Conservation (phyloP, 169 alveolate species). For the Perkinsus marinus region DNA sequence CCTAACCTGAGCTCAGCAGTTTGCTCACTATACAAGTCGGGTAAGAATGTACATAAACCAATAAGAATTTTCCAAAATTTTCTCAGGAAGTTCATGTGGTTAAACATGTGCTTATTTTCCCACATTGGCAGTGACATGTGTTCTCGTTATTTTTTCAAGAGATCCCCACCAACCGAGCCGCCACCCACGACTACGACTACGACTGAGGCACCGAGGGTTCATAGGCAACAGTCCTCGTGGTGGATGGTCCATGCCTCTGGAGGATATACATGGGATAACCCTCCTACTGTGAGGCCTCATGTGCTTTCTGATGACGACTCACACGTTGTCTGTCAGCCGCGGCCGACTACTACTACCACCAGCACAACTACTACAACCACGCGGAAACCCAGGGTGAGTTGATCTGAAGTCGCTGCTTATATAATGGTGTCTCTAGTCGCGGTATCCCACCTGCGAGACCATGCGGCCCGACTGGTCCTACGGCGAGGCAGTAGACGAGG, state of each 20-base stretch:
- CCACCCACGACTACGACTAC: background rate
- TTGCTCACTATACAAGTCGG: too few species aligned
- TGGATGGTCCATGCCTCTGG: background rate
- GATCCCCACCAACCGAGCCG: background rate
- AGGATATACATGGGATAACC: background rate
- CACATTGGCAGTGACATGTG: too few species aligned
- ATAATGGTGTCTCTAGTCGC: background rate
- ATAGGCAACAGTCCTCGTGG: background rate
- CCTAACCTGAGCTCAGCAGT: too few species aligned
- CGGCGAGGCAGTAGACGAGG: background rate
- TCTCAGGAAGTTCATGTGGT: too few species aligned
- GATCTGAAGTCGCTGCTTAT: background rate
- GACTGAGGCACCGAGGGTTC: background rate
- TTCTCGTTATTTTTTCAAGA: background rate
- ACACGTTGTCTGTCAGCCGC: background rate
- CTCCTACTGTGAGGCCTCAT: background rate
- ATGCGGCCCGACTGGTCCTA: background rate
- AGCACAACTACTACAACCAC: background rate
- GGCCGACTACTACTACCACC: background rate
- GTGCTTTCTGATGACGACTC: background rate
- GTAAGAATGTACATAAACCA: too few species aligned
- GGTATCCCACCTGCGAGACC: background rate
- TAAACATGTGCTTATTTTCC: too few species aligned
- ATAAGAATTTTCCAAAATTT: too few species aligned
- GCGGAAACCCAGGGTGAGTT: background rate